phyloP scores from a whole-genome alignment of 2,329 filamentous ascomycete species.

The Alternaria solani region DNA sequence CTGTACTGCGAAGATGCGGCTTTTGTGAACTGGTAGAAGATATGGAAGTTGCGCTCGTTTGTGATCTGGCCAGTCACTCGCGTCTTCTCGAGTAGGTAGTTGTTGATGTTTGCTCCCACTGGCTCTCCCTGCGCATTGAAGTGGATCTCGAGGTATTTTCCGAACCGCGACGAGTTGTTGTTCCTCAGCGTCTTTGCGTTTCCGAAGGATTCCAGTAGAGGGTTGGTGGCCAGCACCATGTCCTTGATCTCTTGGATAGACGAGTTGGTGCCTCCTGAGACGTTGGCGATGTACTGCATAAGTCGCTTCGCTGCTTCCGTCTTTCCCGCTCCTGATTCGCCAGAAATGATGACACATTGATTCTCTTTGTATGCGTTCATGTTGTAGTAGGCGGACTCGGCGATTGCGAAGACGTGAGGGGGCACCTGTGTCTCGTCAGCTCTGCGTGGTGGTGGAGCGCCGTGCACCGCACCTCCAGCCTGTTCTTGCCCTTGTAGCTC shows the following conservation, averaged over 20 bases:
- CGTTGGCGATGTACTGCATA: constrained; percentile 99
- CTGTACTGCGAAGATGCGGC: constrained; percentile 87
- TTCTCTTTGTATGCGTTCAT: constrained; percentile 99
- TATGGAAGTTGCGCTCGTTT: constrained; percentile 98
- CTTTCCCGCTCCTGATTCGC: constrained; percentile 97
- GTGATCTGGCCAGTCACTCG: constrained; percentile 93
- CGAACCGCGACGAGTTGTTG: constrained; percentile 98
- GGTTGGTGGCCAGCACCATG: constrained; percentile 98
- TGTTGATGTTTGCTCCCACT: constrained; percentile 95
- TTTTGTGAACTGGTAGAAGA: constrained; percentile 99
- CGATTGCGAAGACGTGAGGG: constrained; percentile 96
- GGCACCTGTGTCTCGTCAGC: constrained; percentile 63
- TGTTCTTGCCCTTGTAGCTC: constrained; percentile 95
- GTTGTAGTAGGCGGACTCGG: constrained; percentile 97
- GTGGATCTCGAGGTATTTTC: constrained; percentile 96
- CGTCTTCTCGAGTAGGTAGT: constrained; percentile 95
- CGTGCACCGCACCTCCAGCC: constrained; percentile 69
- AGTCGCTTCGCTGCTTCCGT: constrained; percentile 98
- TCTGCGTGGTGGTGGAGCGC: not conserved
- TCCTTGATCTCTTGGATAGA: constrained; percentile 98
- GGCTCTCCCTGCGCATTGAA: constrained; percentile 93
- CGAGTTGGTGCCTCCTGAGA: constrained; percentile 83
- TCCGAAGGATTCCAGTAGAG: constrained; percentile 94
- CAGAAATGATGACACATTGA: constrained; percentile 99
- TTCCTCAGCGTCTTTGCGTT: constrained; percentile 98